Percentiles rank a stretch among this genome's conserved stretches.
Evolutionary conservation across 2,329 filamentous ascomycete genomes (phyloP).

Genomic region (Alternaria ethzedia): DNA sequence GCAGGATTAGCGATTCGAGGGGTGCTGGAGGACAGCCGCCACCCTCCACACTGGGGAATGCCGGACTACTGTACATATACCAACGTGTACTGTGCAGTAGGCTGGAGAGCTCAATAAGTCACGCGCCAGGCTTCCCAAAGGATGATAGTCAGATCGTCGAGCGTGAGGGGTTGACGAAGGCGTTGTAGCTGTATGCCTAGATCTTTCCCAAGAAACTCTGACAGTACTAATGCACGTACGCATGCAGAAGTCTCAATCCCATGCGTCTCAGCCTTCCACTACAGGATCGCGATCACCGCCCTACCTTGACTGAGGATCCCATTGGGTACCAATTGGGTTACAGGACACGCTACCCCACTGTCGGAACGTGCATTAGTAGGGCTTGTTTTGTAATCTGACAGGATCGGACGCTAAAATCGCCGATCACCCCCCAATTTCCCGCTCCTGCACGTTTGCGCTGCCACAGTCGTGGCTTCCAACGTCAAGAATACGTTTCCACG

Average conservation of each 20-base stretch:
- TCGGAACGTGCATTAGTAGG: background rate
- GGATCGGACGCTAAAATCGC: background rate
- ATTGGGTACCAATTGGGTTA: background rate
- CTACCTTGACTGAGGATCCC: background rate
- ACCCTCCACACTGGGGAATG: constrained; percentile 63
- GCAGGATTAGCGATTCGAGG: constrained; percentile 58
- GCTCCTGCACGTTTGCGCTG: background rate
- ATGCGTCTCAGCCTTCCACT: background rate
- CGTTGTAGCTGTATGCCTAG: constrained; percentile 10
- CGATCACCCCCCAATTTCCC: background rate
- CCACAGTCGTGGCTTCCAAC: background rate
- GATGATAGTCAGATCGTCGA: constrained; percentile 30
- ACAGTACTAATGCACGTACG: background rate
- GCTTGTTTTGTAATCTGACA: background rate
- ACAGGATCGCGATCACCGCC: background rate
- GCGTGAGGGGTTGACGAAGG: constrained; percentile 30
- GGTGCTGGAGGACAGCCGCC: constrained; percentile 60
- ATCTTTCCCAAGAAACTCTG: background rate
- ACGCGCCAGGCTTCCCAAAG: constrained; percentile 30
- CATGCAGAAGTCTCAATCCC: background rate
- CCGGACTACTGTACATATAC: constrained; percentile 56
- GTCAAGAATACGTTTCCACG: background rate
- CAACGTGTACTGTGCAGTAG: constrained; percentile 61
- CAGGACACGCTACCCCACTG: background rate
- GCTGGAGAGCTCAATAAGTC: constrained; percentile 55